Percentiles rank a stretch among this genome's conserved stretches.
Evolutionary conservation across 2,329 filamentous ascomycete genomes (phyloP).

Genomic region (Pseudogymnoascus sp.): DNA sequence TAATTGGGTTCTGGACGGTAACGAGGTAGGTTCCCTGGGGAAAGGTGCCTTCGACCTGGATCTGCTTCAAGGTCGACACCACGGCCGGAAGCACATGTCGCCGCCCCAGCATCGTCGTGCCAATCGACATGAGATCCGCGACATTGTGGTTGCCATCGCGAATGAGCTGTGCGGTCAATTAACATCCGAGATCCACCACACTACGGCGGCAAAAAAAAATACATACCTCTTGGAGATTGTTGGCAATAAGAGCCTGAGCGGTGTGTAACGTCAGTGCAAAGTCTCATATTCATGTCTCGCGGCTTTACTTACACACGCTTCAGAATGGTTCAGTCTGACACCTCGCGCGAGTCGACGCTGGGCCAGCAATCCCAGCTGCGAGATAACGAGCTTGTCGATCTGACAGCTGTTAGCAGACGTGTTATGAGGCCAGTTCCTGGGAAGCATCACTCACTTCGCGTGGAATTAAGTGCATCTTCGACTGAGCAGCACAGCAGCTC

Average conservation of each 20-base stretch:
- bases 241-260: conserved; percentile 68
- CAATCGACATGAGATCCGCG: conserved; percentile 86
- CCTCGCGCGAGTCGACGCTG: conserved; percentile 84
- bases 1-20: conserved; percentile 86
- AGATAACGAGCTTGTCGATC: conserved; percentile 94
- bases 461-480: conserved; percentile 42
- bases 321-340: conserved; percentile 81
- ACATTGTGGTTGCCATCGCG: conserved; percentile 92
- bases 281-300: neutral
- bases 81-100: conserved; percentile 86
- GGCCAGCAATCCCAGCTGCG: conserved; percentile 79
- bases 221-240: conserved; percentile 75
- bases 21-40: conserved; percentile 86
- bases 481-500: conserved; percentile 2
- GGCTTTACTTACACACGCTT: conserved; percentile 60
- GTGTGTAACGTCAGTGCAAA: neutral
- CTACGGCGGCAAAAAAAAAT: conserved; percentile 1
- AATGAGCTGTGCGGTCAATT: conserved; percentile 56
- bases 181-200: conserved; percentile 10
- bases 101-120: conserved; percentile 85
- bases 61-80: conserved; percentile 67
- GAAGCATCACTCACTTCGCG: conserved; percentile 37
- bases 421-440: neutral
- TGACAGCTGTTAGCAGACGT: conserved; percentile 34
- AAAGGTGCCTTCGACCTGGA: conserved; percentile 94